A percentile compares a stretch with the other conserved stretches of the same genome.
Evolutionary conservation across 768 basidiomycete species (phyloP).

Genomic region (Trametes sanguinea): DNA sequence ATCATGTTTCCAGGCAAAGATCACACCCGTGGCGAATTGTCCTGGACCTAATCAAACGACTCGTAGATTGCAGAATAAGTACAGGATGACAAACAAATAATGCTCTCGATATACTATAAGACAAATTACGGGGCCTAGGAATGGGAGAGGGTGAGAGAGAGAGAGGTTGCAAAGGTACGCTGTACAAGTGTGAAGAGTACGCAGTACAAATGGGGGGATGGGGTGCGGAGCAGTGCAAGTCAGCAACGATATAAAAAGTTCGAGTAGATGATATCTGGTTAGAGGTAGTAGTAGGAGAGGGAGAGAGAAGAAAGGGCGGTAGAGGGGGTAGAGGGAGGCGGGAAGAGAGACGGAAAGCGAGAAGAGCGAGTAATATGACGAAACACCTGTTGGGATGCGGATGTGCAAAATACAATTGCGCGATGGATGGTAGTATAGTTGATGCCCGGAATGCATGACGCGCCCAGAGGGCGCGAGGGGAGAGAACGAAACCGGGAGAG

Average conservation of each 20-base stretch:
- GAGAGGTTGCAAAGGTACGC: conserved; percentile 32
- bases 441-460: conserved; percentile 33
- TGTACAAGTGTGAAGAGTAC: conserved; percentile 36
- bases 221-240: conserved; percentile 17
- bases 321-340: background rate
- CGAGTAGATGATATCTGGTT: conserved; percentile 18
- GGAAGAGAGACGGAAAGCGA: conserved; percentile 28
- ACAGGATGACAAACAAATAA: conserved; percentile 73
- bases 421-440: conserved; percentile 38
- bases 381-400: conserved; percentile 29
- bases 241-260: conserved; percentile 26
- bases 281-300: background rate
- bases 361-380: conserved; percentile 33
- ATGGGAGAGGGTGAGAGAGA: conserved; percentile 17
- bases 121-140: conserved; percentile 49
- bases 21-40: background rate
- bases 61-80: conserved; percentile 54
- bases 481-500: conserved; percentile 8
- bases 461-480: conserved; percentile 6
- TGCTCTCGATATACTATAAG: conserved; percentile 67
- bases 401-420: conserved; percentile 42
- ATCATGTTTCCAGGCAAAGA: no score
- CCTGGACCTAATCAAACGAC: conserved; percentile 27
- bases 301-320: background rate
- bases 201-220: conserved; percentile 25